phyloP scores from a whole-genome alignment of 129 eudicot genomes.

The Rutidosis leptorrhynchoides region DNA sequence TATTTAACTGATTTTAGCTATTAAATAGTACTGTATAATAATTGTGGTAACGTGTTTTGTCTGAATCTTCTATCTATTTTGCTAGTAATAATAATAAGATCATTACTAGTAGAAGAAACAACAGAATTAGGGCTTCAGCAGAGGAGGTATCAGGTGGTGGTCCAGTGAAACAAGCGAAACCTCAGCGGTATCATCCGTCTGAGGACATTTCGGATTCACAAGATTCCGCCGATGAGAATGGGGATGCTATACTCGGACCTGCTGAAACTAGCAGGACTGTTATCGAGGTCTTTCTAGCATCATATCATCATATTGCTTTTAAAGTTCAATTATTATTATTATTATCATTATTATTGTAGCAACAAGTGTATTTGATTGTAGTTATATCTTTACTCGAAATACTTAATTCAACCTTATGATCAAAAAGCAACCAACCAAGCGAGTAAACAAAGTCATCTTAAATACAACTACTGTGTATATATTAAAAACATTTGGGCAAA shows the following conservation, averaged over 20 bases:
- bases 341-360: too few species aligned
- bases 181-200: constrained; percentile 82
- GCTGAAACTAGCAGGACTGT: constrained; percentile 84
- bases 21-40: constrained; percentile 16
- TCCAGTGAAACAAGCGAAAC: constrained; percentile 67
- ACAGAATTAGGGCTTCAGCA: constrained; percentile 53
- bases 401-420: not conserved
- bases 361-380: not conserved
- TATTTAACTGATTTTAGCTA: constrained; percentile 7
- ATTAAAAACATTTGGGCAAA: too few species aligned
- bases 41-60: not conserved
- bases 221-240: constrained; percentile 47
- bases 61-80: constrained; percentile 21
- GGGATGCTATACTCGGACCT: constrained; percentile 64
- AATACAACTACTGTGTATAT: too few species aligned
- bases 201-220: constrained; percentile 76
- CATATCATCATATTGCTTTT: not conserved
- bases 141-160: constrained; percentile 46
- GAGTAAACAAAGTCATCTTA: not conserved
- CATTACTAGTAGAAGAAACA: constrained; percentile 38
- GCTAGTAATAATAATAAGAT: constrained; percentile 44
- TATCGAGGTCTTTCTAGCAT: constrained; percentile 58
- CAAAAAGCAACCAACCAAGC: constrained; percentile 2
- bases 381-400: not conserved
- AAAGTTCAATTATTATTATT: too few species aligned